Percentiles rank a stretch among this genome's conserved stretches.
phyloP scores from a whole-genome alignment of 2,329 filamentous ascomycete species.

The Lecanoromycetidae sp. region DNA sequence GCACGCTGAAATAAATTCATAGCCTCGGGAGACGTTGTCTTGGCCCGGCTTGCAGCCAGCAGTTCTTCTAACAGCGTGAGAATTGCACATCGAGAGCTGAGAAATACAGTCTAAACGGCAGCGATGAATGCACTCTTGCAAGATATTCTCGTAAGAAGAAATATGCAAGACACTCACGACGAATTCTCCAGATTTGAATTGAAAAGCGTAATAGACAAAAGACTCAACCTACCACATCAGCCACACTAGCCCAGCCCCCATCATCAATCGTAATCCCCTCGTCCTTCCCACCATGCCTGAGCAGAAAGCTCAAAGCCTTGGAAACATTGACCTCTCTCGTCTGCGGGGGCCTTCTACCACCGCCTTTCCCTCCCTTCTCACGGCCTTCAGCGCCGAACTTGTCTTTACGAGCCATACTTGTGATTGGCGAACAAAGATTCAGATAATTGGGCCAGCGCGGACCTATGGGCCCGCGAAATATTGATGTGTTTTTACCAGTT shows the following conservation, averaged over 20 bases:
- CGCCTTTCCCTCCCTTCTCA: background rate
- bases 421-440: too few relatives aligned
- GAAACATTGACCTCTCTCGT: slow-evolving; percentile 32
- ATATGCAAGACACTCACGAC: too few relatives aligned
- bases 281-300: slow-evolving; percentile 49
- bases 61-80: too few relatives aligned
- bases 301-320: slow-evolving; percentile 40
- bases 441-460: background rate
- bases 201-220: background rate
- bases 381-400: background rate
- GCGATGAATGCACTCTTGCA: too few relatives aligned
- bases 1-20: too few relatives aligned
- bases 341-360: background rate
- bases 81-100: too few relatives aligned
- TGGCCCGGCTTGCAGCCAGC: too few relatives aligned
- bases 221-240: slow-evolving; percentile 42
- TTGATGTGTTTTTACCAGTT: background rate
- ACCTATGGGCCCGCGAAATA: background rate
- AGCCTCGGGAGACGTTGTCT: too few relatives aligned
- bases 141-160: too few relatives aligned
- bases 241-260: slow-evolving; percentile 49
- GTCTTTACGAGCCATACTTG: too few relatives aligned
- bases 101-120: too few relatives aligned
- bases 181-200: too few relatives aligned
- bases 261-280: slow-evolving; percentile 47